Base-by-base conservation (phyloP, 1,284 basidiomycete species). In the Cutaneotrichosporon cavernicola region DNA sequence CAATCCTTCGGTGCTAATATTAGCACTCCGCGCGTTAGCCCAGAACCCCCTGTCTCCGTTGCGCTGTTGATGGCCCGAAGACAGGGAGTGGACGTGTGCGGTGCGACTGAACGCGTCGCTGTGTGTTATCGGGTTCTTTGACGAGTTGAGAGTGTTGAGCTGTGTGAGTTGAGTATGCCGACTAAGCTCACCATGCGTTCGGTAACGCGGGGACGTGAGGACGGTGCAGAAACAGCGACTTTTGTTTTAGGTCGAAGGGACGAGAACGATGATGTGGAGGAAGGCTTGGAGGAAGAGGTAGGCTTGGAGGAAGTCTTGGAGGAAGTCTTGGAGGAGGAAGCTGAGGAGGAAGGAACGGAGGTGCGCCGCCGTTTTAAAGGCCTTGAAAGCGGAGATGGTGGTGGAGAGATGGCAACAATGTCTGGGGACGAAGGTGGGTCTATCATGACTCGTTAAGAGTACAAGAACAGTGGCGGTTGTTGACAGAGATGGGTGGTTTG, bases 31-130 rank as follows among this genome's bases (percentile, higher is more conserved):
- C 6, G 55, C 51, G 0, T 21, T 31, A 9, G 57, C 64, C 64
- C 64, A 68, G 57, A 68, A 71, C 1, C 76, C 76, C 10, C 77
- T 70, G 50, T 73, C 75, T 18, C 71, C 67, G 58, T 76, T 76
- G 2, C 73, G 73, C 58, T 73, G 72, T 63, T 80, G 78, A 65
- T 80, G 78, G 0, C 78, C 78, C 2, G 75, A 78, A 3, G 76
- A 69, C 47, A 70, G 70, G 2, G 78, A 80, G 18, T 77, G 72
- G 46, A 80, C 74, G 61, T 78, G 76, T 26, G 75, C 73, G 1
- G 76, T 76, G 49, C 76, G 73, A 47, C 47, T 14, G 56, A 75
- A 77, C 26, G 74, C 62, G 56, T 77, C 73, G 10, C 74, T 76
- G 63, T 80, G 76, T 1, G 76, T 78, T 34, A 80, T 75, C 8